A percentile compares a stretch with the other conserved stretches of the same genome.
Conservation (phyloP, 306 rosid species). For the Medicago ruthenica region DNA sequence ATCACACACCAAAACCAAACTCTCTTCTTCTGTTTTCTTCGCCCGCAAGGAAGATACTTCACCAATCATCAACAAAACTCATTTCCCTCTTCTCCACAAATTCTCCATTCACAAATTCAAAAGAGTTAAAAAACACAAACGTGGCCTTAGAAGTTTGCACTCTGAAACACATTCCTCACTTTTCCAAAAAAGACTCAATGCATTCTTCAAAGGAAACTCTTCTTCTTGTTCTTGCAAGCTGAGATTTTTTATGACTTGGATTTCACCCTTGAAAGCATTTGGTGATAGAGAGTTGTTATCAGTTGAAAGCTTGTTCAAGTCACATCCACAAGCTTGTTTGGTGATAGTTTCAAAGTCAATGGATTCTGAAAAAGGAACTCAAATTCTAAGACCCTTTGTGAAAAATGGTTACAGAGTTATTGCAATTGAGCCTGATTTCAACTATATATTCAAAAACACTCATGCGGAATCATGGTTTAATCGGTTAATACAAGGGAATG, state of each 20-base stretch:
- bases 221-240: constrained; percentile 53
- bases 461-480: constrained; percentile 75
- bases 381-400: constrained; percentile 58
- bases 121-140: constrained; percentile 55
- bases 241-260: constrained; percentile 93
- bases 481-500: constrained; percentile 58
- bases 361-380: constrained; percentile 63
- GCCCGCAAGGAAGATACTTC: constrained; percentile 52
- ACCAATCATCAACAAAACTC: constrained; percentile 40
- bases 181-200: constrained; percentile 52
- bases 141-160: constrained; percentile 54
- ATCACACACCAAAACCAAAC: constrained; percentile 35
- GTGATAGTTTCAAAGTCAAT: constrained; percentile 72
- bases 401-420: constrained; percentile 54
- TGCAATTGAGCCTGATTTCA: constrained; percentile 77
- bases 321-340: constrained; percentile 73
- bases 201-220: constrained; percentile 54
- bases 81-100: constrained; percentile 41
- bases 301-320: constrained; percentile 76
- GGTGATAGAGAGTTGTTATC: constrained; percentile 68
- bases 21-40: constrained; percentile 51
- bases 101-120: constrained; percentile 30
- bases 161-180: constrained; percentile 29
- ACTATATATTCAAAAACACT: constrained; percentile 66
- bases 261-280: constrained; percentile 67